Evolutionary conservation across 2,329 filamentous ascomycete genomes (phyloP).

Genomic region (Sarocladiaceae sp.): DNA sequence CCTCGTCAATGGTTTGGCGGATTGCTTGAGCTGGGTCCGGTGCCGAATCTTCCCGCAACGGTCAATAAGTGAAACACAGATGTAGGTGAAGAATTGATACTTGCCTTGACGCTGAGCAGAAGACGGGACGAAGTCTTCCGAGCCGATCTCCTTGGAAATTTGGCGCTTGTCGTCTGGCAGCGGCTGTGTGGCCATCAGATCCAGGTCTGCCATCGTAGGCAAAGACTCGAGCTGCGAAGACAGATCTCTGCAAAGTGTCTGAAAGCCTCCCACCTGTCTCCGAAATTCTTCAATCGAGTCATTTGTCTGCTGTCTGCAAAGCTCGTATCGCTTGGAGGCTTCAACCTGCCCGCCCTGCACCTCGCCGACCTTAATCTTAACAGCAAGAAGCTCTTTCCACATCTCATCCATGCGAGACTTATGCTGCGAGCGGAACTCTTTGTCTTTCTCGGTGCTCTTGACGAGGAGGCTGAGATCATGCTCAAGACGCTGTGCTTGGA

Average conservation of each 20-base stretch:
- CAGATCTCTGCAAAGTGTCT: slow-evolving; percentile 17
- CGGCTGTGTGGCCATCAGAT: slow-evolving; percentile 8
- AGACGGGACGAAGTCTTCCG: too few species aligned
- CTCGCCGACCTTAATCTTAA: slow-evolving; percentile 21
- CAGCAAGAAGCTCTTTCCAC: slow-evolving; percentile 24
- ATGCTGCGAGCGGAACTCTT: slow-evolving; percentile 22
- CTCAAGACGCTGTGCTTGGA: slow-evolving; percentile 23
- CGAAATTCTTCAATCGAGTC: slow-evolving; percentile 15
- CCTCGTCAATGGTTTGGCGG: slow-evolving; percentile 24
- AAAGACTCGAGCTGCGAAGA: slow-evolving; percentile 17
- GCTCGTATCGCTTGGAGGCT: slow-evolving; percentile 13
- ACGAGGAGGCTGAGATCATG: slow-evolving; percentile 22
- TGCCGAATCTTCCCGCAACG: slow-evolving; percentile 1
- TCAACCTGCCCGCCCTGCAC: slow-evolving; percentile 12
- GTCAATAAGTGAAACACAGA: neutral
- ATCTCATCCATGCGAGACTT: slow-evolving; percentile 22
- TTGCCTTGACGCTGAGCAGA: neutral
- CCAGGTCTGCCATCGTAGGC: slow-evolving; percentile 15
- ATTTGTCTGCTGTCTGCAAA: slow-evolving; percentile 15
- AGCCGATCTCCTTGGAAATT: neutral
- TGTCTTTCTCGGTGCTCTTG: slow-evolving; percentile 19
- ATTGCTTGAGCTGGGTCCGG: neutral
- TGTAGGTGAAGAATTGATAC: neutral
- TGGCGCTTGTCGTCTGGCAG: neutral
- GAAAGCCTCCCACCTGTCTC: slow-evolving; percentile 19